phyloP scores from a whole-genome alignment of 345 rosid genomes.

The Heritiera fomes region DNA sequence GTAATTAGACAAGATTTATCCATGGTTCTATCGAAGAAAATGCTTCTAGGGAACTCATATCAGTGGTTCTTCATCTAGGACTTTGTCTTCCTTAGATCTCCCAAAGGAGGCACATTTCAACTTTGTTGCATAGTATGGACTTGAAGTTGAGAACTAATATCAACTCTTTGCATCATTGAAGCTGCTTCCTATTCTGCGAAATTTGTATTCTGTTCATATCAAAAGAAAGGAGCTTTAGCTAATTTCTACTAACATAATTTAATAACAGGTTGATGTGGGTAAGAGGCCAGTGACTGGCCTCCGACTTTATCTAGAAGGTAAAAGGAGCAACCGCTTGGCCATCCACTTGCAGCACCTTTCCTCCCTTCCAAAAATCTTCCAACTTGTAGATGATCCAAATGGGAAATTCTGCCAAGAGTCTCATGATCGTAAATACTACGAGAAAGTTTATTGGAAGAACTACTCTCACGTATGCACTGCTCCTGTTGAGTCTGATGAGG shows the following conservation, averaged over 20 bases:
- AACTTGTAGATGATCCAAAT: conserved; percentile 67
- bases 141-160: not conserved
- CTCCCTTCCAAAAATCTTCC: conserved; percentile 85
- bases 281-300: conserved; percentile 94
- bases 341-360: conserved; percentile 96
- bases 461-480: conserved; percentile 94
- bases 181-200: not conserved
- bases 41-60: not conserved
- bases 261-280: conserved; percentile 85
- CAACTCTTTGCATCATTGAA: not conserved
- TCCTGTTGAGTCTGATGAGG: conserved; percentile 82
- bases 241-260: conserved; percentile 4
- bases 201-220: not conserved
- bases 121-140: not conserved
- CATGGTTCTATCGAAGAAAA: not conserved
- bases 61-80: not conserved
- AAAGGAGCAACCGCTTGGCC: conserved; percentile 81
- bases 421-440: conserved; percentile 67
- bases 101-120: not conserved
- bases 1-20: not conserved
- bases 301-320: conserved; percentile 92
- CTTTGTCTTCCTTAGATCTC: not conserved
- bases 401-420: conserved; percentile 50
- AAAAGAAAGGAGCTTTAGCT: not conserved
- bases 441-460: conserved; percentile 95